Conservation (phyloP, 768 basidiomycete genomes). For the Antrodiella citrinella region DNA sequence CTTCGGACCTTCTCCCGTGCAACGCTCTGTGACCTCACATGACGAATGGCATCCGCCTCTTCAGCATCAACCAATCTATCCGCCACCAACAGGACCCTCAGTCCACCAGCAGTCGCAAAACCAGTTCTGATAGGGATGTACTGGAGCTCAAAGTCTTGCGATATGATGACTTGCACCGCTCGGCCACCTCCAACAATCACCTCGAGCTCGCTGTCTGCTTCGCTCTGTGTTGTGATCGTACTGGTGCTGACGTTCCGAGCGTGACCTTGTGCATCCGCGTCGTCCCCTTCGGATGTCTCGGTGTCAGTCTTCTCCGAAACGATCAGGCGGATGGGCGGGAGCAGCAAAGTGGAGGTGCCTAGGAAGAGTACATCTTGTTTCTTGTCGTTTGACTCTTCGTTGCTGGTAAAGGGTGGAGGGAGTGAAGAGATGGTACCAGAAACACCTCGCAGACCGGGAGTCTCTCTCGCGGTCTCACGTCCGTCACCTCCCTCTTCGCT, state of each 20-base stretch:
- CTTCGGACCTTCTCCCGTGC: slow-evolving; percentile 28
- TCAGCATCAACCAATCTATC: slow-evolving; percentile 38
- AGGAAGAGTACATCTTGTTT: slow-evolving; percentile 16
- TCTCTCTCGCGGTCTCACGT: slow-evolving; percentile 1
- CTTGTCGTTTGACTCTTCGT: neutral
- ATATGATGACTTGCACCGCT: slow-evolving; percentile 27
- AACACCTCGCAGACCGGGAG: slow-evolving; percentile 7
- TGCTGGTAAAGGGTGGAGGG: slow-evolving; percentile 17
- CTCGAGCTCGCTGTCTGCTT: slow-evolving; percentile 14
- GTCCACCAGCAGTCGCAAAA: slow-evolving; percentile 56
- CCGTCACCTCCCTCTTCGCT: slow-evolving; percentile 13
- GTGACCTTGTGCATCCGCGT: slow-evolving; percentile 8
- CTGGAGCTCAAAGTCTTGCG: slow-evolving; percentile 54
- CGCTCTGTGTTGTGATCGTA: slow-evolving; percentile 13
- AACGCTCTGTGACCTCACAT: slow-evolving; percentile 16
- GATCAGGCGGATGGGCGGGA: slow-evolving; percentile 19
- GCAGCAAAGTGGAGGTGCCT: slow-evolving; percentile 21
- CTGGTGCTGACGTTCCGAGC: slow-evolving; percentile 14
- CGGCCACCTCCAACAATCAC: slow-evolving; percentile 6
- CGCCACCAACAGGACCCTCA: slow-evolving; percentile 59
- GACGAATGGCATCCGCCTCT: slow-evolving; percentile 14
- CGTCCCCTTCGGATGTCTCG: neutral
- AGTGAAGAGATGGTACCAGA: slow-evolving; percentile 7
- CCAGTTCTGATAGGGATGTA: slow-evolving; percentile 55
- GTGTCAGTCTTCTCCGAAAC: slow-evolving; percentile 2